Conservation (phyloP, 1,139 yeast genomes). For the Debaryomycetaceae sp. region DNA sequence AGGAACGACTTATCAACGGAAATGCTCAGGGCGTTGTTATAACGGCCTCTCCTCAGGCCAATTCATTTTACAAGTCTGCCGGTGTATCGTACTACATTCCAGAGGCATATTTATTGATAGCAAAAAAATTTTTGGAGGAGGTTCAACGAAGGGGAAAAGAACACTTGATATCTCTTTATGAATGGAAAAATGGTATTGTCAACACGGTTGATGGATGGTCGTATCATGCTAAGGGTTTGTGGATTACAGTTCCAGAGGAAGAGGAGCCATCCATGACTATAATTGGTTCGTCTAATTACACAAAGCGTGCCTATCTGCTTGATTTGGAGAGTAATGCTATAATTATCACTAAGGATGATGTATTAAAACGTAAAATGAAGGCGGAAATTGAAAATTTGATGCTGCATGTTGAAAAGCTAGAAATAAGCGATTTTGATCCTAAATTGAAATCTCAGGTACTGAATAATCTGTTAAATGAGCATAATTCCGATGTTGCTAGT, state of each 20-base stretch:
- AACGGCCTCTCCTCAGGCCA: constrained; percentile 90
- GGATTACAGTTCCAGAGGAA: constrained; percentile 69
- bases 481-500: constrained; percentile 3
- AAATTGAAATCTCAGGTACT: constrained; percentile 16
- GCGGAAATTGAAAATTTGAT: constrained; percentile 63
- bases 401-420: constrained; percentile 48
- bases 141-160: constrained; percentile 45
- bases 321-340: constrained; percentile 89
- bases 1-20: constrained; percentile 55
- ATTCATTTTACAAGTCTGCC: constrained; percentile 82
- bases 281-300: constrained; percentile 90
- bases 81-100: constrained; percentile 86
- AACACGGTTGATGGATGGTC: constrained; percentile 90
- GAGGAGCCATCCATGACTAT: constrained; percentile 67
- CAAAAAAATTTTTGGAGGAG: constrained; percentile 63
- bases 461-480: constrained; percentile 11
- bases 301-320: constrained; percentile 80
- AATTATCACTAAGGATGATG: constrained; percentile 64
- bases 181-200: constrained; percentile 87
- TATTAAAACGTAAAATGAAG: constrained; percentile 54
- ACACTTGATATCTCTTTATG: constrained; percentile 54
- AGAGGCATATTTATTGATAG: constrained; percentile 77
- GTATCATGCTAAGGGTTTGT: constrained; percentile 96
- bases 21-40: constrained; percentile 68
- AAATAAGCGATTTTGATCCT: constrained; percentile 56